A percentile compares a stretch with the other conserved stretches of the same genome.
Evolutionary conservation across 441 rosid genomes (phyloP).

Genomic region (Gossypium lobatum): DNA sequence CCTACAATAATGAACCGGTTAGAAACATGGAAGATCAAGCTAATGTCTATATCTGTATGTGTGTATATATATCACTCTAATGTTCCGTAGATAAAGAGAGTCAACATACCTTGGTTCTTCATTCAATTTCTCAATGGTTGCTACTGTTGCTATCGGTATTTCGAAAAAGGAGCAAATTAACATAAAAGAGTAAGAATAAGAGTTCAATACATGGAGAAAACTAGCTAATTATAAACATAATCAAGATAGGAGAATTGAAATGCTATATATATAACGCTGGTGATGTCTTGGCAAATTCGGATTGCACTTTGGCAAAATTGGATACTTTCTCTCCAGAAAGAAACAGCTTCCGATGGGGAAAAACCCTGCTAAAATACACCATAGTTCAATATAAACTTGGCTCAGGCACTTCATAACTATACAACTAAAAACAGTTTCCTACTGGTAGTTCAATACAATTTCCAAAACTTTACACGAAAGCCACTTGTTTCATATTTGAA

Average conservation of each 20-base stretch:
- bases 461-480: not conserved
- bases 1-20: constrained; percentile 18
- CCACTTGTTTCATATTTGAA: constrained; percentile 40
- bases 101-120: constrained; percentile 21
- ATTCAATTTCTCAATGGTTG: constrained; percentile 16
- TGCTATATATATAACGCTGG: not conserved
- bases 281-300: constrained; percentile 33
- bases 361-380: not conserved
- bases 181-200: not conserved
- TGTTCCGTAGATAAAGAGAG: not conserved
- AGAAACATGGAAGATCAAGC: not conserved
- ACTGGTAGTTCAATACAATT: not conserved
- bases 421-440: constrained; percentile 8
- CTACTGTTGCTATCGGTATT: constrained; percentile 18
- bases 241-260: constrained; percentile 4
- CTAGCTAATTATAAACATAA: not conserved
- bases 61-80: not conserved
- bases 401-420: constrained; percentile 6
- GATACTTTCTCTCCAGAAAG: not conserved
- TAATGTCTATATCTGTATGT: not conserved
- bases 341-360: not conserved
- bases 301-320: constrained; percentile 24
- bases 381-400: not conserved
- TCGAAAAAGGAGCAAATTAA: not conserved
- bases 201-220: not conserved